Evolutionary conservation across 1,139 yeast species (phyloP).

Genomic region (Dujonia santamariae): DNA sequence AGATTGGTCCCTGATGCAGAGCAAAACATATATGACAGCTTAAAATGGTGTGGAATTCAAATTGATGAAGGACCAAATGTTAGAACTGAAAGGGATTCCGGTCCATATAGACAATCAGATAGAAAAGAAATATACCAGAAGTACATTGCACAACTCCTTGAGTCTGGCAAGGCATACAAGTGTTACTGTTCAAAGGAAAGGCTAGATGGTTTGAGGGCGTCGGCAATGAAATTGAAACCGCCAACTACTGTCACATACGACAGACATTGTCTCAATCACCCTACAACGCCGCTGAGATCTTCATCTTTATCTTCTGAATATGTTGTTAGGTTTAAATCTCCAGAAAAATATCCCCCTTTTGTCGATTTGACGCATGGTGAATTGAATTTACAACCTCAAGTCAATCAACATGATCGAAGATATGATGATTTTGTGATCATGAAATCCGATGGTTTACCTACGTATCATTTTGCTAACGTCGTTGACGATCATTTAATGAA

Average conservation of each 20-base stretch:
- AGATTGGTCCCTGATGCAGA: slow-evolving; percentile 83
- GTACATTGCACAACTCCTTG: slow-evolving; percentile 56
- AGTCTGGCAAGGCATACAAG: slow-evolving; percentile 72
- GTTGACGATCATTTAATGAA: slow-evolving; percentile 92
- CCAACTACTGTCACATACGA: slow-evolving; percentile 94
- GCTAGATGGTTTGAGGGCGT: slow-evolving; percentile 58
- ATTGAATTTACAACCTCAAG: slow-evolving; percentile 75
- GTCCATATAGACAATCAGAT: slow-evolving; percentile 85
- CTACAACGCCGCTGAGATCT: slow-evolving; percentile 22
- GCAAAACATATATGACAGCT: slow-evolving; percentile 67
- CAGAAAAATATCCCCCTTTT: slow-evolving; percentile 64
- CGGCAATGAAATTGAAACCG: slow-evolving; percentile 74
- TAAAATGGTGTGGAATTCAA: slow-evolving; percentile 71
- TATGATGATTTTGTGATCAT: slow-evolving; percentile 87
- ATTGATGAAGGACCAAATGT: slow-evolving; percentile 81
- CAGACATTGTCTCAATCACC: slow-evolving; percentile 58
- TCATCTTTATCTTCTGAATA: slow-evolving; percentile 13
- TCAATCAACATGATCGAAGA: slow-evolving; percentile 64
- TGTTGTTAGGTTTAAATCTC: slow-evolving; percentile 60
- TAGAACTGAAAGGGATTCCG: slow-evolving; percentile 53
- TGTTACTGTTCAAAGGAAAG: slow-evolving; percentile 88
- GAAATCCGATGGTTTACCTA: slow-evolving; percentile 91
- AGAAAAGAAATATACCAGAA: slow-evolving; percentile 60
- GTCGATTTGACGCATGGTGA: slow-evolving; percentile 75
- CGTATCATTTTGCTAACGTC: slow-evolving; percentile 95